Base-by-base conservation (phyloP, 139 green algal genomes). In the Chlamydomonas asymmetrica region DNA sequence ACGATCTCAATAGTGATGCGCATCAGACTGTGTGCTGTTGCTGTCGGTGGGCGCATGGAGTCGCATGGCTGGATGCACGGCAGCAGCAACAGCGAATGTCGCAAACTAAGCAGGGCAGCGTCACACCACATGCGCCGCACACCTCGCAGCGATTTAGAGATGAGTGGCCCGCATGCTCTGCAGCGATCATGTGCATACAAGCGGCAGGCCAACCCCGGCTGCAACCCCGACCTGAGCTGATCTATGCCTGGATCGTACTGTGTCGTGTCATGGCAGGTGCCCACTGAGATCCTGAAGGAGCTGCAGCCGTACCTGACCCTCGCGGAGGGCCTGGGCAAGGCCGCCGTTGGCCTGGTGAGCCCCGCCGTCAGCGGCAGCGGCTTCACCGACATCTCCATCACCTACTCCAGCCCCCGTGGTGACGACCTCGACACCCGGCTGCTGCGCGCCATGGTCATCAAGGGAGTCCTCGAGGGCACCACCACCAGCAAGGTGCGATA, bases 401-500 rank as follows among this genome's bases (percentile, higher is more conserved):
- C 88, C 34, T 98, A 98, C 85, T 71, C 71, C 64, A 88, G 78
- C 52, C 80, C 82, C 13, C 84, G 92, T 35, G 90, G 90, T 49
- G 93, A 97, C 75, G 92, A 97, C 80, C 85, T 98, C 41, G 94
- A 98, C 88, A 97, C 91, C 0, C 87, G 95, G 7, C 89, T 98
- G 82, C 90, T 98, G 83, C 87, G 95, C 35, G 95, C 95, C 71
- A 98, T 94, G 84, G 91, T 97, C 8, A 88, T 98, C 81, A 97
- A 97, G 59, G 77, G 91, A 54, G 89, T 96, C 52, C 78, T 97
- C 59, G 89, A 96, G 85, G 68, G 84, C 41, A 85, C 83, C 74
- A 91, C 87, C 45, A 90, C 78, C 54, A 72, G 71, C 45, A 87
- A 76, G 22, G 83, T 87, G 22, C 22, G 49, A 18, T 57, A 22